Conservation (phyloP, 2,329 filamentous ascomycete species). For the Colletotrichum sp. region DNA sequence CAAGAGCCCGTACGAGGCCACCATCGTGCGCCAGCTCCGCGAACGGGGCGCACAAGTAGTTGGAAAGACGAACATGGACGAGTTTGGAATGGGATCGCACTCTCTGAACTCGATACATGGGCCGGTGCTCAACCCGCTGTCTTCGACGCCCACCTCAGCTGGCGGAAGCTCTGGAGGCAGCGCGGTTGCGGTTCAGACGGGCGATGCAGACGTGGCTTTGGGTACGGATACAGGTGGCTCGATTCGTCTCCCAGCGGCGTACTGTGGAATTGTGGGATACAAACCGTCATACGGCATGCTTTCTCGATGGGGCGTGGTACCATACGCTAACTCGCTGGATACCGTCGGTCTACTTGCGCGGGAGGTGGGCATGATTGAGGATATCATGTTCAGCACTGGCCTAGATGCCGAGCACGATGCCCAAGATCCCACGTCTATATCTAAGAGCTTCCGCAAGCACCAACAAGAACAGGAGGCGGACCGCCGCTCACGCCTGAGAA, state of each 20-base stretch:
- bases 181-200: conserved; percentile 78
- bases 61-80: conserved; percentile 92
- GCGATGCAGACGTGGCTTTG: conserved; percentile 67
- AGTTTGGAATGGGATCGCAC: conserved; percentile 95
- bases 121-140: conserved; percentile 59
- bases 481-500: conserved; percentile 40
- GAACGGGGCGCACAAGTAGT: conserved; percentile 66
- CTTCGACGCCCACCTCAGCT: conserved; percentile 60
- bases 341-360: conserved; percentile 80
- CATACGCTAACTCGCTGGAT: conserved; percentile 92
- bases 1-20: conserved; percentile 80
- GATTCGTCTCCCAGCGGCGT: conserved; percentile 85
- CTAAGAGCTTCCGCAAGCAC: conserved; percentile 56
- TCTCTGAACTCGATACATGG: conserved; percentile 75
- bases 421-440: conserved; percentile 77
- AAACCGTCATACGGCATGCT: conserved; percentile 92
- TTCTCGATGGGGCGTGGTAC: conserved; percentile 84
- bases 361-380: conserved; percentile 54
- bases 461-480: conserved; percentile 35
- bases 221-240: conserved; percentile 95
- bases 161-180: conserved; percentile 95
- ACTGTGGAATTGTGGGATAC: conserved; percentile 82
- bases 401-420: conserved; percentile 64
- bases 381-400: conserved; percentile 55
- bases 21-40: conserved; percentile 74